Evolutionary conservation across 78 protist genomes (phyloP), one percentile per base, ranked within the genome.

Genomic region (Polysphondylium violaceum): DNA sequence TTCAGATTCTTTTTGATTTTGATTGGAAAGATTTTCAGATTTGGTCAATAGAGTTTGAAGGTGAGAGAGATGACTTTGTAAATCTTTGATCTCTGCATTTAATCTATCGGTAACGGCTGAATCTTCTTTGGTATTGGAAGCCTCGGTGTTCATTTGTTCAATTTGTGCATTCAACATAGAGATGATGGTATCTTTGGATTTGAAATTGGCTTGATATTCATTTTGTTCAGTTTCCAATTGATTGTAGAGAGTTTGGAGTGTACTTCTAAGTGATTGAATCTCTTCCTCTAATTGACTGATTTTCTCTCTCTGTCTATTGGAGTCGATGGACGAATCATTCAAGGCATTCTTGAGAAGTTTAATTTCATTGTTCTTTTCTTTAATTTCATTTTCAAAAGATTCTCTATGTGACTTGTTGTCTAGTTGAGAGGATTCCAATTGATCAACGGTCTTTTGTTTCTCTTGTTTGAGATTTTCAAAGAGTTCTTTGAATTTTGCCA

Each of bases 141-240:
- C 50, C 43, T 50, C 7, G 23, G 41, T 59, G 36, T 43, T 27
- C 25, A 71, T 19, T 51, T 47, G 76, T 40, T 71, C 59, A n/a
- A n/a, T n/a, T n/a, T n/a, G n/a, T n/a, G n/a, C n/a, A 3, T 23
- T 41, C 3, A 71, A 40, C 25, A 44, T 41, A 1, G 3, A 29
- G 33, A 71, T 9, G 3, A 71, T 43, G 8, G 76, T 23, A 12
- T 71, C 76, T 2, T 71, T 71, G 35, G 76, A 71, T 5, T 47
- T 17, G 33, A 7, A 25, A 71, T 41, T 51, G 59, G 5, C 59
- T 9, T 19, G 21, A 9, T 8, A 7, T 8, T 19, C 67, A 19
- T 60, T 14, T 14, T 9, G 9, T 17, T 60, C 40, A n/a, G 11
- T 19, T 60, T 23, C 16, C 67, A 60, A 14, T 17, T 25, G 21